Base-by-base conservation (phyloP, 495 filamentous ascomycete genomes). In the Penicillium waksmanii region DNA sequence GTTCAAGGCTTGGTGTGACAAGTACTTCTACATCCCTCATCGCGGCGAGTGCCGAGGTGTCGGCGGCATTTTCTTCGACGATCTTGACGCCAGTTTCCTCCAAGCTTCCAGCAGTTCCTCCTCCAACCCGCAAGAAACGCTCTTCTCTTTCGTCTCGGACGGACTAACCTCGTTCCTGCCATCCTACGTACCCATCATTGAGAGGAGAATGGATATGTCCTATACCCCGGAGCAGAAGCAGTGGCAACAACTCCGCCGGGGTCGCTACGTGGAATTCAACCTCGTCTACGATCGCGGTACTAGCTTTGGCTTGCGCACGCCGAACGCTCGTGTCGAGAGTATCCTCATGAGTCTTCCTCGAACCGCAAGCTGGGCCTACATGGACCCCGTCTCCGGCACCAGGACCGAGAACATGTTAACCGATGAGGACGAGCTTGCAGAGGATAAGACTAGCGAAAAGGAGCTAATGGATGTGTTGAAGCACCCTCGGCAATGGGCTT, bases 21-120 rank as follows among this genome's bases (percentile, higher is more conserved):
- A 93, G 62, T 99, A 99, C 79, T 99, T 99, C 75, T 87, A 84
- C 76, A 86, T 97, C 66, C 91, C 91, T 63, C 95, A 99, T 74
- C 91, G 95, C 35, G 83, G 83, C 55, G 95, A 99, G 76, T 80
- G 84, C n/a, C 87, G 95, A 35, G 95, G 95, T 46, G 74, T 99
- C 23, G 95, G 95, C 34, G 95, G 95, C 19, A 98, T 99, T 72
- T 99, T 99, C 82, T 99, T 99, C 67, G 95, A 98, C 73, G 95
- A 99, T 66, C 80, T 98, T 19, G 95, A 98, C 71, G 90, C 92
- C 62, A 73, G 65, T 56, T 79, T 78, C 70, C 68, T 80, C 34
- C 66, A 80, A 53, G 67, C 67, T 21, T 80, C 78, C 4, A 64
- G 75, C 3, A 69, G 72, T 27, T 78, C 77, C 3, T 81, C 84